phyloP scores from a whole-genome alignment of 2,329 filamentous ascomycete genomes.

The Alternaria ethzedia region DNA sequence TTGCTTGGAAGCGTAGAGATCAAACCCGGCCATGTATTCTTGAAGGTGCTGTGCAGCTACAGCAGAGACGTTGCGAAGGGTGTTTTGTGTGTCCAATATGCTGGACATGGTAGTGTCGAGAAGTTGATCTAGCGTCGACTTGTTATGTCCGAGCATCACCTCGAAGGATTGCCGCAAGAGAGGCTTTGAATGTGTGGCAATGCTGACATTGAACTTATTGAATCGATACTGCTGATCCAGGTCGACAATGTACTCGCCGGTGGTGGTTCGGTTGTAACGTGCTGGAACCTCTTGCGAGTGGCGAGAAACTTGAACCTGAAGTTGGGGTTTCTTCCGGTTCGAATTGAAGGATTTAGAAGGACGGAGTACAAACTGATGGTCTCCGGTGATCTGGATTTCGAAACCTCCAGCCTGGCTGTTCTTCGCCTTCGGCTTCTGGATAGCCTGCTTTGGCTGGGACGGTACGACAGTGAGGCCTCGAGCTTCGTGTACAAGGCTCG shows the following conservation, averaged over 20 bases:
- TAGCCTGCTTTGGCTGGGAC: constrained; percentile 10
- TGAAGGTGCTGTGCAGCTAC: constrained; percentile 20
- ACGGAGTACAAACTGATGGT: constrained; percentile 60
- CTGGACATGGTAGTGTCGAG: constrained; percentile 26
- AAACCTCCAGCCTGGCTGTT: constrained; percentile 51
- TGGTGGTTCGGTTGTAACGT: constrained; percentile 57
- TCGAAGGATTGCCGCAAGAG: constrained; percentile 42
- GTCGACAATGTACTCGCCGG: constrained; percentile 60
- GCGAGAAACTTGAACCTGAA: constrained; percentile 59
- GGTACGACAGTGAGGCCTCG: constrained; percentile 27
- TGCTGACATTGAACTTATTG: constrained; percentile 57
- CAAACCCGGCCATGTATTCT: constrained; percentile 7
- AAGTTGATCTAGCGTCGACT: constrained; percentile 33
- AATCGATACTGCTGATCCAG: constrained; percentile 58
- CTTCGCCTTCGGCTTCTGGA: constrained; percentile 18
- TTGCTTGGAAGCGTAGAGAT: constrained; percentile 6
- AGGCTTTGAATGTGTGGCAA: constrained; percentile 49
- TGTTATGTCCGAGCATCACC: constrained; percentile 42
- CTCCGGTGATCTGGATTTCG: constrained; percentile 61
- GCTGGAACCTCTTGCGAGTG: constrained; percentile 52
- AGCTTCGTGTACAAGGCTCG: constrained; percentile 8
- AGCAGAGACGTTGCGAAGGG: constrained; percentile 29
- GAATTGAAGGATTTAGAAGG: constrained; percentile 53
- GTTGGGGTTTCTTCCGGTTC: constrained; percentile 53
- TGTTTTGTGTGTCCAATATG: constrained; percentile 25